Percentiles rank a stretch among this genome's conserved stretches.
Conservation (phyloP, 1,284 basidiomycete species). For the Cutaneotrichosporon cyanovorans region DNA sequence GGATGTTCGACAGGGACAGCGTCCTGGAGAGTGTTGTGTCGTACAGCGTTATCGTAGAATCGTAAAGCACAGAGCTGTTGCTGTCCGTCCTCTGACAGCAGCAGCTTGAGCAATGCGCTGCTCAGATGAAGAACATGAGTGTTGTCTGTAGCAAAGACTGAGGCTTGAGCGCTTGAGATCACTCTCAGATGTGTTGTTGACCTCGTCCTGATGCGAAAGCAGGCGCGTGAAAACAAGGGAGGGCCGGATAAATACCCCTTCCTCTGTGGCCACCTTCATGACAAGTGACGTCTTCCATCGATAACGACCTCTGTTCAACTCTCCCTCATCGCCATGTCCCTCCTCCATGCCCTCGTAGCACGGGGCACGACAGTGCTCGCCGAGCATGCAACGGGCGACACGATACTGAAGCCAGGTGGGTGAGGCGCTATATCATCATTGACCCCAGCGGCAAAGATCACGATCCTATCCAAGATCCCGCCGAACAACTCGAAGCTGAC, state of each 20-base stretch:
- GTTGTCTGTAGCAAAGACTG: no score
- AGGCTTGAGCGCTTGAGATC: no score
- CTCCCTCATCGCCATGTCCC: slow-evolving; percentile 36
- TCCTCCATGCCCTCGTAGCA: slow-evolving; percentile 80
- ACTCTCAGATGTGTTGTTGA: no score
- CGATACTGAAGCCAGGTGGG: slow-evolving; percentile 49
- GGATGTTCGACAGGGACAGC: no score
- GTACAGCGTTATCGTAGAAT: no score
- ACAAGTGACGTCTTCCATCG: neutral
- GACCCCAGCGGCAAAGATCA: slow-evolving; percentile 63
- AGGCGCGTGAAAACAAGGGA: neutral
- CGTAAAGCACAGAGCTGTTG: no score
- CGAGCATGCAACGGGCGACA: slow-evolving; percentile 68
- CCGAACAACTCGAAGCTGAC: slow-evolving; percentile 18
- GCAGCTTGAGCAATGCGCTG: no score
- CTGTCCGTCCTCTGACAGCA: no score
- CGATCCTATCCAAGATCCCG: slow-evolving; percentile 74
- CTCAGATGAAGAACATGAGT: no score
- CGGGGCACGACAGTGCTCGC: slow-evolving; percentile 68
- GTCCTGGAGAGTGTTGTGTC: no score
- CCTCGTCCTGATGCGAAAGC: neutral
- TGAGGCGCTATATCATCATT: no score
- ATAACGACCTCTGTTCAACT: neutral
- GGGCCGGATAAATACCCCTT: neutral
- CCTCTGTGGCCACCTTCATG: neutral